Conservation (phyloP, 495 filamentous ascomycete species). For the Aspergillus biplanus region DNA sequence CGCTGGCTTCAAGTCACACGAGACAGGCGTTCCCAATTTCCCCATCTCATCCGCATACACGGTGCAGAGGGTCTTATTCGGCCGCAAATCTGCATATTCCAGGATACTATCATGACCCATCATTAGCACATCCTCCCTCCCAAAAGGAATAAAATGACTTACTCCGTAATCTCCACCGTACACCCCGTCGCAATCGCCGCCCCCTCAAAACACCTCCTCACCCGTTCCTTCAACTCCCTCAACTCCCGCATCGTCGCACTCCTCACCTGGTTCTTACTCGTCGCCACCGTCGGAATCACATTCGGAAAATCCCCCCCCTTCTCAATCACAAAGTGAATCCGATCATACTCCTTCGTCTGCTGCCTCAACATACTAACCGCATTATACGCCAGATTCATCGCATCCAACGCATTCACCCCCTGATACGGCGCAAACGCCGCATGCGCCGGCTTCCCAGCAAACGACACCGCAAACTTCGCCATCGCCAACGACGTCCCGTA, state of each 20-base stretch:
- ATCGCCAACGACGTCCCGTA: background rate
- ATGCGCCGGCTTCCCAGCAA: constrained; percentile 6
- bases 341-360: constrained; percentile 2
- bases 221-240: background rate
- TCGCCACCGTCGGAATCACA: constrained; percentile 1
- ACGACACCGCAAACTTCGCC: background rate
- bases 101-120: background rate
- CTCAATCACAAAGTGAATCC: background rate
- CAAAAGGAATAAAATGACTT: background rate
- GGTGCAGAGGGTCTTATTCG: background rate
- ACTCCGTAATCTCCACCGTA: background rate
- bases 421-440: constrained; percentile 2
- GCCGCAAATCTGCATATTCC: background rate
- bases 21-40: background rate
- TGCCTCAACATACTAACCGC: constrained; percentile 3
- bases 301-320: background rate
- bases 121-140: background rate
- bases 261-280: background rate
- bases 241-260: constrained; percentile 5
- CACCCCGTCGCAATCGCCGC: background rate
- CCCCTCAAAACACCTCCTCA: background rate
- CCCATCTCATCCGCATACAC: constrained; percentile 2
- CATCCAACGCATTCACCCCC: constrained; percentile 6
- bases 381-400: background rate
- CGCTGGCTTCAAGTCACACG: background rate